Evolutionary conservation across 108 stramenopile genomes (phyloP).

Genomic region (Cyclostephanos tholiformis): DNA sequence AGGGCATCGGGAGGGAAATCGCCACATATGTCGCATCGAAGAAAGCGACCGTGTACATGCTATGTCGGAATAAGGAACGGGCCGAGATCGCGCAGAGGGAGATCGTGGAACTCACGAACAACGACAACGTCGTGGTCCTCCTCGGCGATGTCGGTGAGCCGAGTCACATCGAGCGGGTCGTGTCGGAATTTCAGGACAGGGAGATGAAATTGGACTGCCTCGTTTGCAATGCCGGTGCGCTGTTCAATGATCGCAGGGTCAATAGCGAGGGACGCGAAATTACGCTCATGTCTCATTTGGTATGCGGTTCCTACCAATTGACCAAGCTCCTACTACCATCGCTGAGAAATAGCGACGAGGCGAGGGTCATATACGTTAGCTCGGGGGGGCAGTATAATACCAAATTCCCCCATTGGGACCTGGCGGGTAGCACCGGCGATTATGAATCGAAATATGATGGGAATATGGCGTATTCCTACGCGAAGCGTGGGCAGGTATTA

Average conservation of each 20-base stretch:
- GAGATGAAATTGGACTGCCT: conserved; percentile 79
- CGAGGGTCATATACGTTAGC: conserved; percentile 62
- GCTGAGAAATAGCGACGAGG: conserved; percentile 37
- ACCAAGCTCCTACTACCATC: conserved; percentile 70
- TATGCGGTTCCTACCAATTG: conserved; percentile 82
- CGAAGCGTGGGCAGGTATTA: conserved; percentile 92
- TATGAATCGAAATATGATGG: conserved; percentile 74
- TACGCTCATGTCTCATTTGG: conserved; percentile 88
- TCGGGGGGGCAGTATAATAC: conserved; percentile 91
- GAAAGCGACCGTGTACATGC: conserved; percentile 86
- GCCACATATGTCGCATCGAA: conserved; percentile 86
- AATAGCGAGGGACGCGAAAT: conserved; percentile 86
- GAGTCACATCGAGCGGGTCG: conserved; percentile 61
- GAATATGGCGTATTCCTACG: conserved; percentile 85
- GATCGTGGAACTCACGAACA: conserved; percentile 67
- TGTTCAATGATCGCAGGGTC: conserved; percentile 79
- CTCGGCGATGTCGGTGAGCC: conserved; percentile 70
- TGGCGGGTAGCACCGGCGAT: conserved; percentile 55
- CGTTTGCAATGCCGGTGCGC: conserved; percentile 92
- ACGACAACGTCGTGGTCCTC: conserved; percentile 63
- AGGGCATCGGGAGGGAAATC: conserved; percentile 87
- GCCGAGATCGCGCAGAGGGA: conserved; percentile 78
- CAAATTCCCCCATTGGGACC: conserved; percentile 87
- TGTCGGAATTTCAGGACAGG: conserved; percentile 53
- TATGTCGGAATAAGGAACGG: conserved; percentile 87